Evolutionary conservation across 2,329 filamentous ascomycete species (phyloP).

Genomic region (Hypomyces perniciosus): DNA sequence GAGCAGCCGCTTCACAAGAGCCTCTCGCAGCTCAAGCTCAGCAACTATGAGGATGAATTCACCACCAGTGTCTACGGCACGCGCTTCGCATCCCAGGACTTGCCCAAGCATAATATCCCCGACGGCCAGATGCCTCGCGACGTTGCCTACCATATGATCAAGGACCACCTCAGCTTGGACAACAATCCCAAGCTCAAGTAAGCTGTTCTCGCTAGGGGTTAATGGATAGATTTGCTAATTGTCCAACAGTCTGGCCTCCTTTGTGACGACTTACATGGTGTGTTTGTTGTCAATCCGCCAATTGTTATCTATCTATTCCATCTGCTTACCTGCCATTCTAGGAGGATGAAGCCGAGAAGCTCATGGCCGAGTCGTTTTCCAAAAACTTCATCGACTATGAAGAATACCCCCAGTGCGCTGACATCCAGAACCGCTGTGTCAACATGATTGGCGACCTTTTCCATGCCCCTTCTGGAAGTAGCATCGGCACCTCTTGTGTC

Average conservation of each 20-base stretch:
- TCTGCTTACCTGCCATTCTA: conserved; percentile 26
- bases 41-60: conserved; percentile 51
- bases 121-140: conserved; percentile 85
- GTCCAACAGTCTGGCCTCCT: conserved; percentile 68
- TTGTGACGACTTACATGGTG: conserved; percentile 96
- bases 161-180: conserved; percentile 86
- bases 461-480: conserved; percentile 65
- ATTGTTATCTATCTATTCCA: conserved; percentile 10
- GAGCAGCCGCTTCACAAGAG: conserved; percentile 17
- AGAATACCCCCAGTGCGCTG: conserved; percentile 73
- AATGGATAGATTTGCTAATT: background rate
- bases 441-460: conserved; percentile 88
- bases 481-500: conserved; percentile 82
- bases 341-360: conserved; percentile 92
- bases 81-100: conserved; percentile 70
- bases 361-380: conserved; percentile 86
- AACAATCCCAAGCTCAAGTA: conserved; percentile 84
- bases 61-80: conserved; percentile 84
- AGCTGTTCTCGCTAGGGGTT: conserved; percentile 16
- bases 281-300: conserved; percentile 14
- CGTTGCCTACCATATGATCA: conserved; percentile 95
- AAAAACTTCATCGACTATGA: conserved; percentile 96
- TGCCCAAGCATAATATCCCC: conserved; percentile 81
- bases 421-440: conserved; percentile 88
- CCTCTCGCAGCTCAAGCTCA: conserved; percentile 38